Conservation (phyloP, 164 flowering plant genomes). For the Platanus orientalis region DNA sequence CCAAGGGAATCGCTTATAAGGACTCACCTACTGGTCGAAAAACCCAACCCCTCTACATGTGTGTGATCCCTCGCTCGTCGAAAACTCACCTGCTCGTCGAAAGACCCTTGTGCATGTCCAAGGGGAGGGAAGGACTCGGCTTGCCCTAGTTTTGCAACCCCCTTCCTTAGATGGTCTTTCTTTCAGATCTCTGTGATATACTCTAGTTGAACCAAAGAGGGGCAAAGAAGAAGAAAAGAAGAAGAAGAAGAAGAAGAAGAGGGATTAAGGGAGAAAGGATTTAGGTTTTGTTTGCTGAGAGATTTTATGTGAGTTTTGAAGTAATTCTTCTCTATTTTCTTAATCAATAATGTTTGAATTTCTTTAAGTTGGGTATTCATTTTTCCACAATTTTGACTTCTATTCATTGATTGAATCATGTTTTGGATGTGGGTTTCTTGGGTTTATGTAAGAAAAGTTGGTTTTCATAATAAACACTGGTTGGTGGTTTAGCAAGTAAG, state of each 20-base stretch:
- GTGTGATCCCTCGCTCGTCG: too few species aligned
- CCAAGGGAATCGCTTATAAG: too few species aligned
- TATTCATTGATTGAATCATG: neutral
- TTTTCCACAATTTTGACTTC: neutral
- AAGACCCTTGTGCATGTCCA: too few species aligned
- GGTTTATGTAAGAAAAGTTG: neutral
- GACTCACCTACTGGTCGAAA: too few species aligned
- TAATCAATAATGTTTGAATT: neutral
- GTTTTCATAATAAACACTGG: neutral
- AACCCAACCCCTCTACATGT: too few species aligned
- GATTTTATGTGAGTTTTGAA: neutral
- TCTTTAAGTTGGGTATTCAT: neutral
- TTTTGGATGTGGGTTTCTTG: neutral
- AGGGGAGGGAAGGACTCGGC: too few species aligned
- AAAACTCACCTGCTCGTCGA: too few species aligned
- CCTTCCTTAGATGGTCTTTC: neutral
- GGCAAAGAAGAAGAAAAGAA: neutral
- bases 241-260: neutral
- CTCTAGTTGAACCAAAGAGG: neutral
- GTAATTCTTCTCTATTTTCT: neutral
- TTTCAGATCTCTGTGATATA: neutral
- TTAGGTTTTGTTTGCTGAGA: neutral
- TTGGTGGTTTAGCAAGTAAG: too few species aligned
- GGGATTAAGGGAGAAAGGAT: neutral
- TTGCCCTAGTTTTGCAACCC: too few species aligned